Percentiles rank a stretch among this genome's conserved stretches.
These are phyloP conservation scores for Triangularia setosa DNA, from an alignment of 2,329 filamentous ascomycete species.

Conservation along the genomic window DNA sequence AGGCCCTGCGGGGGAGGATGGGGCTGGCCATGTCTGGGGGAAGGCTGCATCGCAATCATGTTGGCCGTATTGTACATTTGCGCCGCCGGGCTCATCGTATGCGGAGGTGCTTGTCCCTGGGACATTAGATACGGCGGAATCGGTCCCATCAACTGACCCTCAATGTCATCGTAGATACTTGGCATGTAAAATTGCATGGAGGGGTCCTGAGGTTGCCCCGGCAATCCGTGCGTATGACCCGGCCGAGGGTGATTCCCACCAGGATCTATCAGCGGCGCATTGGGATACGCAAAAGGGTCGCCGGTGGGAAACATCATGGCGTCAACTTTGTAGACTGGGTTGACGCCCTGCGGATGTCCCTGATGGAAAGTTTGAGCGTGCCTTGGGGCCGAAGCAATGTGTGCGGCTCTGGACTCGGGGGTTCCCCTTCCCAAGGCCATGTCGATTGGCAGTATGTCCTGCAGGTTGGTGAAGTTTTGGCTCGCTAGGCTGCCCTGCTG, in stretches of 20 bases:
- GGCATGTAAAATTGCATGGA: slow-evolving; percentile 49
- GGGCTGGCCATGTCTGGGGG: slow-evolving; percentile 33
- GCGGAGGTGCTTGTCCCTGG: slow-evolving; percentile 36
- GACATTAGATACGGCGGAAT: slow-evolving; percentile 69
- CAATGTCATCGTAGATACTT: slow-evolving; percentile 59
- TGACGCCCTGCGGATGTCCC: slow-evolving; percentile 33
- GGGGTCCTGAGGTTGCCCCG: slow-evolving; percentile 31
- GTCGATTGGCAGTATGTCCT: slow-evolving; percentile 45
- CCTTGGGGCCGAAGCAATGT: slow-evolving; percentile 29
- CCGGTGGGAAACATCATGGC: slow-evolving; percentile 77
- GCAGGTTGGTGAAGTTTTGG: slow-evolving; percentile 38
- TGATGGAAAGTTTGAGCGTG: slow-evolving; percentile 29
- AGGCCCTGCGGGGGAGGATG: slow-evolving; percentile 27
- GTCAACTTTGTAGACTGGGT: slow-evolving; percentile 63
- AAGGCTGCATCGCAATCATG: slow-evolving; percentile 40
- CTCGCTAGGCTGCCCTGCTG: slow-evolving; percentile 28
- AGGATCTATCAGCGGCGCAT: slow-evolving; percentile 38
- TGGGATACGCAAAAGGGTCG: slow-evolving; percentile 76
- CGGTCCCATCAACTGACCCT: slow-evolving; percentile 68
- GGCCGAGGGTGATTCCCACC: slow-evolving; percentile 31
- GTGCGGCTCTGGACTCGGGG: slow-evolving; percentile 34
- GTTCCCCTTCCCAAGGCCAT: slow-evolving; percentile 40
- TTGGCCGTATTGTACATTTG: slow-evolving; percentile 44
- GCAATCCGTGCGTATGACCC: slow-evolving; percentile 30
- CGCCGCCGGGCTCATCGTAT: slow-evolving; percentile 39